These are phyloP conservation scores for Poa pratensis DNA, from an alignment of 176 grass and related monocot species.

Conservation along the genomic window DNA sequence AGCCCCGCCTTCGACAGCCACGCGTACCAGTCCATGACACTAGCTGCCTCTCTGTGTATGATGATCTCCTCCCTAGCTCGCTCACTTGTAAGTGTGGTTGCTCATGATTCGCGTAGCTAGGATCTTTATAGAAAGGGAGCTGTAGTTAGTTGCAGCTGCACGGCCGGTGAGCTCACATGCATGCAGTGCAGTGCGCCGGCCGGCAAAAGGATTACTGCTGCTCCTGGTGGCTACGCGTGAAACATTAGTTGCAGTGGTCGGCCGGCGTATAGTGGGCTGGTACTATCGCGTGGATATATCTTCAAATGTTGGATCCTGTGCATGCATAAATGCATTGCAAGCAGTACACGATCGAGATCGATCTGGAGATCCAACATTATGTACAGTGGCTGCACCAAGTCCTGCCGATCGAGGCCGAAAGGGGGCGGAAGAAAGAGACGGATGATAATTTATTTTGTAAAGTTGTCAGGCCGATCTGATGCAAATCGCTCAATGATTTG, in stretches of 20 bases:
- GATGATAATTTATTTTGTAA: too few relatives aligned
- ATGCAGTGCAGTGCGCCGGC: background rate
- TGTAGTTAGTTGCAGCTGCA: background rate
- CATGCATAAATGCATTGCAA: background rate
- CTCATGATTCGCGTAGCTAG: background rate
- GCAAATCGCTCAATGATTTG: background rate
- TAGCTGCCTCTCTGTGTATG: too few relatives aligned
- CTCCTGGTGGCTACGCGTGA: background rate
- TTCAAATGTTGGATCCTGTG: background rate
- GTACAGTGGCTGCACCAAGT: too few relatives aligned
- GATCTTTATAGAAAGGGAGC: constrained; percentile 41
- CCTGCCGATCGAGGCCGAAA: too few relatives aligned
- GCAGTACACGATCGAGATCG: too few relatives aligned
- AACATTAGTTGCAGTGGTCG: background rate
- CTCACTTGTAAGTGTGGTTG: background rate
- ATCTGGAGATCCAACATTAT: too few relatives aligned
- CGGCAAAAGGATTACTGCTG: background rate
- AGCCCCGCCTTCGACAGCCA: constrained; percentile 74
- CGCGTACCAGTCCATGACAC: constrained; percentile 71
- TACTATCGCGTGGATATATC: too few relatives aligned
- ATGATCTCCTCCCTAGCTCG: too few relatives aligned
- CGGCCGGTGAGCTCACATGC: background rate
- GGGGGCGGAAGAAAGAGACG: too few relatives aligned
- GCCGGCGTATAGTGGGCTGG: too few relatives aligned
- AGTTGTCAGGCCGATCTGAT: background rate